A percentile compares a stretch with the other conserved stretches of the same genome.
phyloP scores from a whole-genome alignment of 495 filamentous ascomycete genomes.

The Parathielavia hyrcaniae region DNA sequence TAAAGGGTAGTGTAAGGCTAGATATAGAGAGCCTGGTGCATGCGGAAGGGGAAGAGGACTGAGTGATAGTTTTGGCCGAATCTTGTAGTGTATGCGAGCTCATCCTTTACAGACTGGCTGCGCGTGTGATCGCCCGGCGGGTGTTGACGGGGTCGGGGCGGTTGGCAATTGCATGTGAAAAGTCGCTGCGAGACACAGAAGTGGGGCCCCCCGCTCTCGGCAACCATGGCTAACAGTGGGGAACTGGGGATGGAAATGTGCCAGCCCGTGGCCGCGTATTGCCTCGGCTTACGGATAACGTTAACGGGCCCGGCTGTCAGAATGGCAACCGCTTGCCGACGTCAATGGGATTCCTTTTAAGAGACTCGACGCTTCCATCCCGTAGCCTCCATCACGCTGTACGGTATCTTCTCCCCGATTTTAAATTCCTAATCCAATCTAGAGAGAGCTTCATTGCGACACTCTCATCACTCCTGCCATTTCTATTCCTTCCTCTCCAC shows the following conservation, averaged over 20 bases:
- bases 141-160: no score
- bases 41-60: no score
- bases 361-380: slow-evolving; percentile 13
- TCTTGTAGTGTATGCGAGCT: no score
- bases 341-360: slow-evolving; percentile 17
- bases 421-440: not conserved
- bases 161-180: slow-evolving; percentile 16
- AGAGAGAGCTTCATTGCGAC: not conserved
- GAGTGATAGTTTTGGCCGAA: no score
- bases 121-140: no score
- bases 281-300: no score
- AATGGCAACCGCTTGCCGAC: slow-evolving; percentile 18
- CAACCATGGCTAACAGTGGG: slow-evolving; percentile 15
- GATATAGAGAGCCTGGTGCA: no score
- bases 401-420: not conserved
- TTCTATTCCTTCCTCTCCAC: slow-evolving; percentile 1
- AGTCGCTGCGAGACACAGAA: not conserved
- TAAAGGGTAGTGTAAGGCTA: no score
- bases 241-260: slow-evolving; percentile 17
- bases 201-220: slow-evolving; percentile 24
- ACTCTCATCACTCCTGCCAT: slow-evolving; percentile 3
- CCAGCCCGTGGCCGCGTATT: slow-evolving; percentile 13
- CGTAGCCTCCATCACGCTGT: not conserved
- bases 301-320: slow-evolving; percentile 20
- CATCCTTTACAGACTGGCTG: no score